phyloP scores from a whole-genome alignment of 441 rosid species.

The Corymbia calophylla region DNA sequence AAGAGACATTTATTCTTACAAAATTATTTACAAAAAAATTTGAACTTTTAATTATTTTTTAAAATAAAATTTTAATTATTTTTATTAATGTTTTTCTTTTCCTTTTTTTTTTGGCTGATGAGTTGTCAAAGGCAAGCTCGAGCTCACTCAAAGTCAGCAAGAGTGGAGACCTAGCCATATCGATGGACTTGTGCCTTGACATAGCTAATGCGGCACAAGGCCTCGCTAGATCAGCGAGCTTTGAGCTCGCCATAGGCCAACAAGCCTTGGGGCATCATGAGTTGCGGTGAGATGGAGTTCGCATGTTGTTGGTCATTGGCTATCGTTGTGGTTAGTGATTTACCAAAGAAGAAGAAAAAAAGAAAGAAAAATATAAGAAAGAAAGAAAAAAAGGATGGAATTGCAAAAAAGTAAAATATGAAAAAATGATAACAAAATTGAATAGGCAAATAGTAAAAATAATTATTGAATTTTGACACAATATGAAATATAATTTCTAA shows the following conservation, averaged over 20 bases:
- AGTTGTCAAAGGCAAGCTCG: fast-evolving
- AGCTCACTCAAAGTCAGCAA: too few species aligned
- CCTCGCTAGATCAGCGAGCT: neutral
- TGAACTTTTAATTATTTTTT: too few species aligned
- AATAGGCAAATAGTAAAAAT: too few species aligned
- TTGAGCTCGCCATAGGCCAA: neutral
- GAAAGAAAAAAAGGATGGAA: neutral
- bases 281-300: fast-evolving
- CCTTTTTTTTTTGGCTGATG: neutral
- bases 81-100: fast-evolving
- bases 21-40: too few species aligned
- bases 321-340: neutral
- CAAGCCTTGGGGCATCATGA: too few species aligned
- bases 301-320: fast-evolving
- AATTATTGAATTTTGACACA: too few species aligned
- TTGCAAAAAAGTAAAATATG: neutral
- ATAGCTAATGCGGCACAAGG: fast-evolving
- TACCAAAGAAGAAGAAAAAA: neutral
- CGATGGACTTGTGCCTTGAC: fast-evolving
- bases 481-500: fast-evolving
- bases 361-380: too few species aligned
- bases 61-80: too few species aligned
- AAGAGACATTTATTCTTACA: too few species aligned
- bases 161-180: neutral
- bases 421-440: neutral